Percentiles rank a stretch among this genome's conserved stretches.
Conservation (phyloP, 495 filamentous ascomycete genomes). For the Schizothecium vesticola region DNA sequence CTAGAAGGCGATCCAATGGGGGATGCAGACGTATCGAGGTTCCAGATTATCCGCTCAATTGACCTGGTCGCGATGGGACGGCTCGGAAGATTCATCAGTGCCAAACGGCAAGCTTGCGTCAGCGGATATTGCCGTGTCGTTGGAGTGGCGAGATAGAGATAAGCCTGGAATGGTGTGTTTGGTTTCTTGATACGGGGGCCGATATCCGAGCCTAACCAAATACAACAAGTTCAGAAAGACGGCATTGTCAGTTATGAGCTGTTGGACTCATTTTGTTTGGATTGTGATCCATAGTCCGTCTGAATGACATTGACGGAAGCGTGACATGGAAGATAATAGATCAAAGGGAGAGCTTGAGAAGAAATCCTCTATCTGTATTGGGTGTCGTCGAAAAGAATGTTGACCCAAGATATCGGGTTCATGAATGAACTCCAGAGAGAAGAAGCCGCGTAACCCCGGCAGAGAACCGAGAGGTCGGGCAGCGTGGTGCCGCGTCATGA, state of each 20-base stretch:
- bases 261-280: background rate
- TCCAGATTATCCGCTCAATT: background rate
- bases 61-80: background rate
- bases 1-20: background rate
- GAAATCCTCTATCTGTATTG: no score
- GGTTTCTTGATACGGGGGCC: background rate
- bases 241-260: background rate
- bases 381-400: background rate
- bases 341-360: background rate
- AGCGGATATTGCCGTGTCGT: background rate
- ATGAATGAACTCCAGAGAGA: background rate
- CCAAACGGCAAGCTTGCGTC: background rate
- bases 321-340: background rate
- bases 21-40: background rate
- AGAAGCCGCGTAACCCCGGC: background rate
- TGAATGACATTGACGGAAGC: background rate
- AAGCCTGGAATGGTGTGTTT: background rate
- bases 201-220: background rate
- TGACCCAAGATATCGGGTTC: no score
- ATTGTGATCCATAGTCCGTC: background rate
- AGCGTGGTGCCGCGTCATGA: background rate
- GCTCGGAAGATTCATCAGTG: background rate
- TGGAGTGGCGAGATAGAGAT: background rate
- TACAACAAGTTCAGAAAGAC: background rate
- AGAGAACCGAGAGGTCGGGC: no score